phyloP scores from a whole-genome alignment of 306 rosid species.

The Gleditsia sinensis region DNA sequence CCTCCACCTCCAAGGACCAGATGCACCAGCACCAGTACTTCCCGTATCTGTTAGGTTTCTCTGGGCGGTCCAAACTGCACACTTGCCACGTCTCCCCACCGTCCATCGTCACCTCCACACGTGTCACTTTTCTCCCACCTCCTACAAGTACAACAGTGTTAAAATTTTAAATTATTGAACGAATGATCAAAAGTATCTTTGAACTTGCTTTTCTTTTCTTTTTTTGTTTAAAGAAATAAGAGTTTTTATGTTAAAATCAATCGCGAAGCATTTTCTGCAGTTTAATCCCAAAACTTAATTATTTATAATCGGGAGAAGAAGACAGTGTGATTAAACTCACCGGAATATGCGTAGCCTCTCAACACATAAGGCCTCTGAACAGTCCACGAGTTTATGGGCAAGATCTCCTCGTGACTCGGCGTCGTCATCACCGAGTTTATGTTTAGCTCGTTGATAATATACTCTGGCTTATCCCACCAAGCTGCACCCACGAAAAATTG shows the following conservation, averaged over 20 bases:
- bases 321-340: too few species aligned
- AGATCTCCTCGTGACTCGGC: slow-evolving; percentile 79
- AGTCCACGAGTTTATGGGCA: slow-evolving; percentile 78
- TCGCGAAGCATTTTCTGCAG: too few species aligned
- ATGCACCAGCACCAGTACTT: slow-evolving; percentile 97
- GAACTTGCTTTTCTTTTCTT: too few species aligned
- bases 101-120: slow-evolving; percentile 84
- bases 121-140: slow-evolving; percentile 87
- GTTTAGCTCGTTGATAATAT: slow-evolving; percentile 78
- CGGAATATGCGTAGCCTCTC: slow-evolving; percentile 87
- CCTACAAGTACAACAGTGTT: too few species aligned
- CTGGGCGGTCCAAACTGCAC: slow-evolving; percentile 60
- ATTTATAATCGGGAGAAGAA: too few species aligned
- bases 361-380: slow-evolving; percentile 68
- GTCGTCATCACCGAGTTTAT: slow-evolving; percentile 88
- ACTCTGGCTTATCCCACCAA: slow-evolving; percentile 94
- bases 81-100: slow-evolving; percentile 82
- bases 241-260: too few species aligned
- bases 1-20: slow-evolving; percentile 83
- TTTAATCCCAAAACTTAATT: too few species aligned
- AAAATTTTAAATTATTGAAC: too few species aligned
- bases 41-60: slow-evolving; percentile 72
- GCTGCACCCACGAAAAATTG: too few species aligned
- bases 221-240: too few species aligned
- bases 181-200: too few species aligned